Percentiles rank a stretch among this genome's conserved stretches.
These are phyloP conservation scores for Aspergillus funiculosus DNA, from an alignment of 495 filamentous ascomycete genomes.

Conservation along the genomic window DNA sequence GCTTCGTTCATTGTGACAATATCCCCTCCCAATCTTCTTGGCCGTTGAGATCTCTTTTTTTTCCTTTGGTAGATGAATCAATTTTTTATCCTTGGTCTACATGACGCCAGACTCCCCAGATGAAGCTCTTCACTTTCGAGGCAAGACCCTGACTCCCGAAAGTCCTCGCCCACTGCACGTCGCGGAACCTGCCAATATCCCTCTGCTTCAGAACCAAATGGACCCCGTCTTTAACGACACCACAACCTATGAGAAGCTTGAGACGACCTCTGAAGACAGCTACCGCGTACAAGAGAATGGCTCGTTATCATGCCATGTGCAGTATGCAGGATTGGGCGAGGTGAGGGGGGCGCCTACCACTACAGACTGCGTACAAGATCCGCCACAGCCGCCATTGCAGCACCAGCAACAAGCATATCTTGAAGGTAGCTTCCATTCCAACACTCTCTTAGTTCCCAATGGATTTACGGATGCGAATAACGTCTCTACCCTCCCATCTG, in stretches of 20 bases:
- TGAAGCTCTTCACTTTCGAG: constrained; percentile 60
- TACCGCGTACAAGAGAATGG: constrained; percentile 19
- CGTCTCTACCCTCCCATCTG: constrained; percentile 22
- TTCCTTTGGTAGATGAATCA: constrained; percentile 45
- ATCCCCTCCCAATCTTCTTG: constrained; percentile 13
- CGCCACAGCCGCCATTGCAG: constrained; percentile 15
- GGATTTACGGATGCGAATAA: constrained; percentile 13
- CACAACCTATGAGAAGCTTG: constrained; percentile 43
- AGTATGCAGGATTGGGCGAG: constrained; percentile 18
- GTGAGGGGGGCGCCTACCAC: constrained; percentile 20
- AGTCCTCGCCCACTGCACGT: constrained; percentile 66
- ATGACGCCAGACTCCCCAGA: constrained; percentile 61
- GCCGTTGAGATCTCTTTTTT: constrained; percentile 9
- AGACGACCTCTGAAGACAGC: constrained; percentile 11
- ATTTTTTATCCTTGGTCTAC: constrained; percentile 32
- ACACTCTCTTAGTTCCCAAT: constrained; percentile 15
- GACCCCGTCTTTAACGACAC: constrained; percentile 68
- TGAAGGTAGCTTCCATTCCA: constrained; percentile 28
- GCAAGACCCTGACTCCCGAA: constrained; percentile 64
- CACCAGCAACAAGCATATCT: constrained; percentile 11
- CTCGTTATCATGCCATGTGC: constrained; percentile 17
- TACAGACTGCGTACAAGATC: constrained; percentile 22
- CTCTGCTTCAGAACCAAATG: constrained; percentile 66
- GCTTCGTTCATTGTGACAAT: constrained; percentile 20
- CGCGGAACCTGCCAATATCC: constrained; percentile 63